Conservation (phyloP, 108 stramenopile genomes). For the Pseudonitzschia pungens region DNA sequence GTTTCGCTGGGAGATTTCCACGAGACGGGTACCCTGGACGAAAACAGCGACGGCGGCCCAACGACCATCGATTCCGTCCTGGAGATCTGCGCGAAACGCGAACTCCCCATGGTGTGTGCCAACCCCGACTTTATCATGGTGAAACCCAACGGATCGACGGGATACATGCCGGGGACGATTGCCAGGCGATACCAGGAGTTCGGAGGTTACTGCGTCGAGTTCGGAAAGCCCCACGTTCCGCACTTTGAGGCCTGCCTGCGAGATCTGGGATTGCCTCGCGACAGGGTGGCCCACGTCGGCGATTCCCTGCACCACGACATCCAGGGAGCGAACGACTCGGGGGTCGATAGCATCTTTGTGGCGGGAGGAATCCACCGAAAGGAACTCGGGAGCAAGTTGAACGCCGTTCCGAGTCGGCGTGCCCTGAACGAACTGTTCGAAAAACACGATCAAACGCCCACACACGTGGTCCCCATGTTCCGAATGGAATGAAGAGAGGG, state of each 20-base stretch:
- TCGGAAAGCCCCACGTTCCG: conserved; percentile 73
- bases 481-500: background rate
- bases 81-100: conserved; percentile 35
- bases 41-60: background rate
- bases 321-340: conserved; percentile 72
- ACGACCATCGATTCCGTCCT: conserved; percentile 49
- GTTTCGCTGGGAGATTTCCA: conserved; percentile 23
- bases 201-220: conserved; percentile 50
- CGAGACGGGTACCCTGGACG: conserved; percentile 19
- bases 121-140: conserved; percentile 79
- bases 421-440: conserved; percentile 31
- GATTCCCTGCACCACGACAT: conserved; percentile 91
- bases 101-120: conserved; percentile 73
- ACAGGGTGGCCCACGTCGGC: conserved; percentile 70
- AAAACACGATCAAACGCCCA: conserved; percentile 26
- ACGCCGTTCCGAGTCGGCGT: conserved; percentile 21
- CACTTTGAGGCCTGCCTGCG: conserved; percentile 67
- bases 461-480: conserved; percentile 49
- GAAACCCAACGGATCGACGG: conserved; percentile 46
- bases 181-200: conserved; percentile 55
- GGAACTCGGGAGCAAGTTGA: conserved; percentile 48
- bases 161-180: conserved; percentile 81
- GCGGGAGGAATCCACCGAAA: conserved; percentile 66
- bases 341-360: conserved; percentile 68
- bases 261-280: conserved; percentile 32